These are phyloP conservation scores for Stephania japonica DNA, from an alignment of 164 flowering plant species.

Conservation along the genomic window DNA sequence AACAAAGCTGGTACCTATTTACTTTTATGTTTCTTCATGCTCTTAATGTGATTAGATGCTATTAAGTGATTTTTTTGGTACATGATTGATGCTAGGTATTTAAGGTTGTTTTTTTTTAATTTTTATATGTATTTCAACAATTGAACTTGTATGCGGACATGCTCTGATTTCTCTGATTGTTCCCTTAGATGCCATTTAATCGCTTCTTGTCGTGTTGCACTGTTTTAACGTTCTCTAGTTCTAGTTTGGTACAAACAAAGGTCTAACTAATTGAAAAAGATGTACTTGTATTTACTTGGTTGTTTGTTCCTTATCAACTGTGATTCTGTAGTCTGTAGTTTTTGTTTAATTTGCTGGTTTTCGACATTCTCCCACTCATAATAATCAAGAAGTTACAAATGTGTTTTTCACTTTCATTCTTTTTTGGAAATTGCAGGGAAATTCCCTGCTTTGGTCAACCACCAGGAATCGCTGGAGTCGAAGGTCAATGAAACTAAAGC, in stretches of 20 bases:
- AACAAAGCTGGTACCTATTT: constrained; percentile 56
- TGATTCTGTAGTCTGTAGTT: background rate
- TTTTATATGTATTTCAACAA: background rate
- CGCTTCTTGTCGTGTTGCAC: too few relatives aligned
- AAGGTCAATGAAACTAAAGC: constrained; percentile 79
- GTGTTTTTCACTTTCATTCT: background rate
- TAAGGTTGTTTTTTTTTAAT: too few relatives aligned
- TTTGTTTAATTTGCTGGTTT: background rate
- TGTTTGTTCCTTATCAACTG: background rate
- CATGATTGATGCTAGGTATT: too few relatives aligned
- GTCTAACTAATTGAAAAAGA: background rate
- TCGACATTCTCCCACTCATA: background rate
- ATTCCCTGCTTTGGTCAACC: constrained; percentile 72
- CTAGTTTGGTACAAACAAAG: too few relatives aligned
- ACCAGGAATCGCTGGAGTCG: constrained; percentile 67
- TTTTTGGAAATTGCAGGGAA: constrained; percentile 41
- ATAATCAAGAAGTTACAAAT: background rate
- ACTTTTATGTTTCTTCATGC: background rate
- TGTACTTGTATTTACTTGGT: background rate
- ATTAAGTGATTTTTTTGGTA: too few relatives aligned
- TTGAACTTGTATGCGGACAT: background rate
- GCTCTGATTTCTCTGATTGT: background rate
- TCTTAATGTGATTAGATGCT: background rate
- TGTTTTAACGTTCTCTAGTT: too few relatives aligned
- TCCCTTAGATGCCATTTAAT: background rate